Percentiles rank a stretch among this genome's conserved stretches.
These are phyloP conservation scores for Saccharata proteae DNA, from an alignment of 2,329 filamentous ascomycete genomes.

Conservation along the genomic window DNA sequence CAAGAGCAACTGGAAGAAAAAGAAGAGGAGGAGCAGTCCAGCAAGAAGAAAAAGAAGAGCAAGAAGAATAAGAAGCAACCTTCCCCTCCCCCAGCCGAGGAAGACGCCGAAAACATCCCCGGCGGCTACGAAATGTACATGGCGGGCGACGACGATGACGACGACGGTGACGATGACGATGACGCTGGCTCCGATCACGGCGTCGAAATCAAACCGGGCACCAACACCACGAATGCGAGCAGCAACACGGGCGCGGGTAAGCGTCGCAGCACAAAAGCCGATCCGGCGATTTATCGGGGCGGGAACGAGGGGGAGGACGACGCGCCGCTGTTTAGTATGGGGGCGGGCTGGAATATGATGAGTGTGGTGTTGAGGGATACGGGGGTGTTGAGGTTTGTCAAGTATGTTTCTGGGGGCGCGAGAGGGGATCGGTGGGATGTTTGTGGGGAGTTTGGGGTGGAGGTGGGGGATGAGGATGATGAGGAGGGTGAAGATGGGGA, in stretches of 20 bases:
- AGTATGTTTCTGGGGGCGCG: conserved; percentile 78
- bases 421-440: conserved; percentile 90
- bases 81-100: conserved; percentile 51
- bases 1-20: conserved; percentile 37
- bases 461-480: conserved; percentile 39
- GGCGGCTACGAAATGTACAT: conserved; percentile 86
- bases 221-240: conserved; percentile 15
- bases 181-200: conserved; percentile 30
- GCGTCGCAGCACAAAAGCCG: conserved; percentile 34
- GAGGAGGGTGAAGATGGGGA: conserved; percentile 21
- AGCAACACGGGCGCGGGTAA: conserved; percentile 36
- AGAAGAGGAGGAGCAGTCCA: conserved; percentile 15
- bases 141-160: conserved; percentile 63
- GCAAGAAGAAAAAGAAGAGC: conserved; percentile 17
- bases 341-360: conserved; percentile 77
- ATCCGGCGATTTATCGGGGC: conserved; percentile 70
- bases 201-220: conserved; percentile 21
- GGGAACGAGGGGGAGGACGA: conserved; percentile 56
- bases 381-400: conserved; percentile 83
- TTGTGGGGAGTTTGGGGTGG: conserved; percentile 63
- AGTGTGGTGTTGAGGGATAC: conserved; percentile 80
- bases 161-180: conserved; percentile 56
- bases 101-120: conserved; percentile 18
- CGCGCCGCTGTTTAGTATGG: conserved; percentile 56
- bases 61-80: conserved; percentile 33